Conservation (phyloP, 2,329 filamentous ascomycete species). For the Aureobasidium subglaciale region DNA sequence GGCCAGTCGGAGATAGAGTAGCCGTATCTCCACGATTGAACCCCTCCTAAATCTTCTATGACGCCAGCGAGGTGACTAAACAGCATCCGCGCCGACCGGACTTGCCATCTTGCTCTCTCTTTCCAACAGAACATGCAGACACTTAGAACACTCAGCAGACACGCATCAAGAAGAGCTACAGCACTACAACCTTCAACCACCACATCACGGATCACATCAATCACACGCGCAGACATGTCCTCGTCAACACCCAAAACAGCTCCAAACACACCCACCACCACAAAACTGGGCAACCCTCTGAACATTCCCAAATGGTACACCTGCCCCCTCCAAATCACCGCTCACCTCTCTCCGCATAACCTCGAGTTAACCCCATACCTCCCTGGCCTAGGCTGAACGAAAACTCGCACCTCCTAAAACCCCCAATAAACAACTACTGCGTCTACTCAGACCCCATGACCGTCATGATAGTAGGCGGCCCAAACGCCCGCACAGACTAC, state of each 20-base stretch:
- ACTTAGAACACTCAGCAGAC: slow-evolving; percentile 5
- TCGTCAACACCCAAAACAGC: not conserved
- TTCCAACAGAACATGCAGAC: not conserved
- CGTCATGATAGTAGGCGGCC: slow-evolving; percentile 92
- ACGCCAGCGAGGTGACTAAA: not conserved
- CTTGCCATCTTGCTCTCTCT: not conserved
- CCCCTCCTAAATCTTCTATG: not conserved
- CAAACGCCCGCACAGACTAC: slow-evolving; percentile 94
- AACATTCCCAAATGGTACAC: slow-evolving; percentile 40
- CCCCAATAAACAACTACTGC: slow-evolving; percentile 95
- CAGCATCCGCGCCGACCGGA: not conserved
- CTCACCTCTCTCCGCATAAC: not conserved
- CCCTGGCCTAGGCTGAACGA: slow-evolving; percentile 65
- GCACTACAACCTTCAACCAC: not conserved
- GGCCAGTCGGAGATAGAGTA: not conserved
- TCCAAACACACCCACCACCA: not conserved
- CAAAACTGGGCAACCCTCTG: slow-evolving; percentile 27
- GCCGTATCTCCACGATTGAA: not conserved
- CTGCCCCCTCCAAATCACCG: not conserved
- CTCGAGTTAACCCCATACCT: not conserved
- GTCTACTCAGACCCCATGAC: slow-evolving; percentile 81
- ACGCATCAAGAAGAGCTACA: not conserved
- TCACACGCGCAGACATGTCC: not conserved
- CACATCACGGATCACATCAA: not conserved
- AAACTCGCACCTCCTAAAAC: slow-evolving; percentile 86